Evolutionary conservation across 257 asterid species (phyloP), one percentile per base, ranked within the genome.

Genomic region (Scutellaria barbata): DNA sequence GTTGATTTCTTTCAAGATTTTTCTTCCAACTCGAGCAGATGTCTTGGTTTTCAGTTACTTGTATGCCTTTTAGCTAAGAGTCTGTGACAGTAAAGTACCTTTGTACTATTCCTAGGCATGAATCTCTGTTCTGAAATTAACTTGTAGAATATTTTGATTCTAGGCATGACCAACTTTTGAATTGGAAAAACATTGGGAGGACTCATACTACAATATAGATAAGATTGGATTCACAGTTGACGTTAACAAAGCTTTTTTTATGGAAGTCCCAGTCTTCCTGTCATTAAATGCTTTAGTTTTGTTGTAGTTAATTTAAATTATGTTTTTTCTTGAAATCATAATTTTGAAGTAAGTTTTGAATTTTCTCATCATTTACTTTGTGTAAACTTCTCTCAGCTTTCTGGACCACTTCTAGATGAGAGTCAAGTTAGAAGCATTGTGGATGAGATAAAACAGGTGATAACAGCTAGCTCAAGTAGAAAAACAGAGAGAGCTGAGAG

Each of bases 391-490:
- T 76, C 71, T 69, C 87, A 92, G 98, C 80, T 92, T 68, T 83
- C 90, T 72, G 98, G 98, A 63, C 77, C 78, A 11, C 90, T 90
- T 79, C 83, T 92, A 54, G 95, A 90, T 66, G 98, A 92, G 87
- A 79, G 66, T 50, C 98, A 90, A 81, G 97, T 92, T 37, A 87
- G 87, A 81, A 90, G 93, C 82, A 82, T 92, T n/a, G 98, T 92
- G 77, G 98, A 87, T 45, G 98, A 92, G 84, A 78, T 92, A 57
- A 92, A 92, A 78, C 92, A 74, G 80, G 98, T 87, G 59, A 85
- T 90, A 45, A 90, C 97, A 0, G 97, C 98, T 64, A 92, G 97
- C 86, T 92, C 97, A 55, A 87, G 95, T 75, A 87, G 98, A 76
- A 92, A 84, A 81, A 72, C 79, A 30, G 96, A 90, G 82, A 82